phyloP scores from a whole-genome alignment of 2,329 filamentous ascomycete species.

The Graphilbum fragrans region DNA sequence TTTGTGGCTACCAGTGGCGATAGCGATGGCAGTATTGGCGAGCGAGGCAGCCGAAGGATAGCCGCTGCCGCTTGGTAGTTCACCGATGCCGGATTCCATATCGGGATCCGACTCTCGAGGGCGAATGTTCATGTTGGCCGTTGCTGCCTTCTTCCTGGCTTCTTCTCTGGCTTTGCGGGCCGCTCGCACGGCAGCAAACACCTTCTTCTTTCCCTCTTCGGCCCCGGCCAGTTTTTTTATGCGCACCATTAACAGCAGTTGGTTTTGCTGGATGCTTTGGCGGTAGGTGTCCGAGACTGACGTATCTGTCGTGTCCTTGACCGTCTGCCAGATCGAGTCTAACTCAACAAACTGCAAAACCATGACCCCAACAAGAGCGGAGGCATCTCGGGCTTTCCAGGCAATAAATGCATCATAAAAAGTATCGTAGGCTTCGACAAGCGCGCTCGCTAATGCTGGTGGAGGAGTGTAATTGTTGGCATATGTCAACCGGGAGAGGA shows the following conservation, averaged over 20 bases:
- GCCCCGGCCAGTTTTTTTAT: slow-evolving; percentile 68
- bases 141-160: slow-evolving; percentile 48
- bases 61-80: slow-evolving; percentile 15
- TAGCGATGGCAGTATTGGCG: neutral
- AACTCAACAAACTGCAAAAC: slow-evolving; percentile 76
- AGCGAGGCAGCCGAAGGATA: neutral
- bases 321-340: slow-evolving; percentile 71
- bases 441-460: slow-evolving; percentile 44
- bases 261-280: slow-evolving; percentile 69
- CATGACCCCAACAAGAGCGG: slow-evolving; percentile 71
- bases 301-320: slow-evolving; percentile 65
- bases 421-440: slow-evolving; percentile 58
- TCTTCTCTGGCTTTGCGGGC: slow-evolving; percentile 46
- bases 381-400: slow-evolving; percentile 73
- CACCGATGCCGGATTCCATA: slow-evolving; percentile 23
- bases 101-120: slow-evolving; percentile 49
- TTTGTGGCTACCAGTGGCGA: too few relatives aligned
- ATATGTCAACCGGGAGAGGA: slow-evolving; percentile 51
- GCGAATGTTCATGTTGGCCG: slow-evolving; percentile 46
- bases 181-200: slow-evolving; percentile 62
- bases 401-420: slow-evolving; percentile 72
- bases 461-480: slow-evolving; percentile 57
- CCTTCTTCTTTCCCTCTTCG: slow-evolving; percentile 58
- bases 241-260: slow-evolving; percentile 64
- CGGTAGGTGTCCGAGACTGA: slow-evolving; percentile 66